Base-by-base conservation (phyloP, 1,284 basidiomycete genomes). In the Trametes sp. region DNA sequence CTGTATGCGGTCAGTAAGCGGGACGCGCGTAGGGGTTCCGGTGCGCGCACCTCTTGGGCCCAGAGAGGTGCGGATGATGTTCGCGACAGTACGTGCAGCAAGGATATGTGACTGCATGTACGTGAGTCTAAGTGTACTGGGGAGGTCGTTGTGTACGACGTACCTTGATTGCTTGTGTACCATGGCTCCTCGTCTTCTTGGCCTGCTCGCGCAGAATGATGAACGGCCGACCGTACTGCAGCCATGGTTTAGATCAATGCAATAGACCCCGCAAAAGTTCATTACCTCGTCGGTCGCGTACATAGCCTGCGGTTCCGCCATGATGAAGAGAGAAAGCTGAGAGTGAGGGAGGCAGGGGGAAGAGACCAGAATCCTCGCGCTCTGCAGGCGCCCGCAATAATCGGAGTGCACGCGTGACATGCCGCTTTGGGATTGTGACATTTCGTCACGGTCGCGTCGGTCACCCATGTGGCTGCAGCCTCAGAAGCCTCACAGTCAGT, bases 171-270 rank as follows among this genome's bases (percentile, higher is more conserved):
- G 97, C 97, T 78, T 98, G 94, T 67, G 93, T 79, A 62, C 98
- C 98, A 82, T 98, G 96, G 46, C 87, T 91, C 74, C 97, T 88
- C 23, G 95, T 98, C 85, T 98, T 98, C 80, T 82, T 98, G 64
- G 85, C 91, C 79, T 99, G 97, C 74, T 99, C 97, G 51, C 96
- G 88, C 63, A 98, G 86, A 77, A 99, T 97, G 77, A 99, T 98
- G 79, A 98, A 98, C 28, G 97, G 97, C 52, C 96, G 84, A 51
- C 96, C 96, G 79, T 96, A 98, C 94, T 97, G 69, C 10, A 67
- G 19, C 24, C 53, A 36, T 6, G 4, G 38, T 31, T 54, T 31
- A 49, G 38, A 33, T 21, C 24, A 10, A 13, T 14, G 13, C 77
- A 52, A 21, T 4, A 28, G 5, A 41, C 3, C 23, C 1, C 2